A percentile compares a stretch with the other conserved stretches of the same genome.
phyloP scores from a whole-genome alignment of 352 stramenopile genomes.

The Pythium myriotylum region DNA sequence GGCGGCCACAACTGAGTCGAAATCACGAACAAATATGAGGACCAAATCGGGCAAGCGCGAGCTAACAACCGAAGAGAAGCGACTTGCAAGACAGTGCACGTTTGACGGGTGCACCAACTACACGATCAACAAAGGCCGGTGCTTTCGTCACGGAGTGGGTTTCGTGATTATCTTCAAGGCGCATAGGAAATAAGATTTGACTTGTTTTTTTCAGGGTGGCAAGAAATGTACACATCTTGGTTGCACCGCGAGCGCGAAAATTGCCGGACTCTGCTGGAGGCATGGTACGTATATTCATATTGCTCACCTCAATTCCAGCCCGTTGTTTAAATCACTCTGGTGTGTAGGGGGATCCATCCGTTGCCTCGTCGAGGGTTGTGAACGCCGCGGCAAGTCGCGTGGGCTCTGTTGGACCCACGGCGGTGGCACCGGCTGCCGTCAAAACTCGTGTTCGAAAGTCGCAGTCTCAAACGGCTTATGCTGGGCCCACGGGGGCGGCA shows the following conservation, averaged over 20 bases:
- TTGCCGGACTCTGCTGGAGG: conserved; percentile 38
- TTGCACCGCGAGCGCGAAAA: conserved; percentile 43
- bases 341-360: conserved; percentile 44
- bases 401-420: conserved; percentile 54
- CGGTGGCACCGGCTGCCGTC: conserved; percentile 40
- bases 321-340: no score
- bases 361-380: conserved; percentile 41
- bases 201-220: conserved; percentile 28
- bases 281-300: conserved; percentile 27
- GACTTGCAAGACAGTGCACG: conserved; percentile 32
- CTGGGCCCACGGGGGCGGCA: conserved; percentile 16
- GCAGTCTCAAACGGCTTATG: conserved; percentile 38
- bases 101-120: conserved; percentile 45
- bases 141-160: conserved; percentile 47
- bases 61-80: conserved; percentile 24
- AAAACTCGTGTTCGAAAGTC: conserved; percentile 32
- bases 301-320: no score
- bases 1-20: no score
- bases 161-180: no score
- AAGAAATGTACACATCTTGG: conserved; percentile 37
- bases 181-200: no score
- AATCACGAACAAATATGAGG: no score
- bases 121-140: conserved; percentile 48
- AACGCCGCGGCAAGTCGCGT: conserved; percentile 39
- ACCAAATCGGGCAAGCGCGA: no score